phyloP scores from a whole-genome alignment of 345 rosid genomes.

The Noccaea caerulescens region DNA sequence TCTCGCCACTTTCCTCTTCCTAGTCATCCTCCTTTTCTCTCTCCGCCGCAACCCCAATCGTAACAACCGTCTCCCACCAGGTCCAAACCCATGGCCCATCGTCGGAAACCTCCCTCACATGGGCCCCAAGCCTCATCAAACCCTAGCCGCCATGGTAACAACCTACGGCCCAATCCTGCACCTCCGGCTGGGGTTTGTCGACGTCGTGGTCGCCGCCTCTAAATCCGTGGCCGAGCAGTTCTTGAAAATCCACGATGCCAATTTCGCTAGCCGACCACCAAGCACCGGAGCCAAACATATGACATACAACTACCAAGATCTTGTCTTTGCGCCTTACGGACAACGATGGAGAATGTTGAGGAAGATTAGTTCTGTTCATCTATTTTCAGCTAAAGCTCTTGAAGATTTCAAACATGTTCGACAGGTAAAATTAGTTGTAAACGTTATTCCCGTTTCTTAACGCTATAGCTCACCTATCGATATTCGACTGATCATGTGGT shows the following conservation, averaged over 20 bases:
- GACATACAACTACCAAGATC: constrained; percentile 89
- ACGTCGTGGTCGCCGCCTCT: constrained; percentile 84
- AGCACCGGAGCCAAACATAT: constrained; percentile 86
- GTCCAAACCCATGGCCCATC: constrained; percentile 88
- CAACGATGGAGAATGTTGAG: constrained; percentile 84
- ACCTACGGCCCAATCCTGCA: constrained; percentile 79
- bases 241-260: constrained; percentile 73
- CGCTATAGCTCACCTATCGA: constrained; percentile 25
- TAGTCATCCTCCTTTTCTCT: constrained; percentile 20
- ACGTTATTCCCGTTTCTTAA: constrained; percentile 29
- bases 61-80: constrained; percentile 69
- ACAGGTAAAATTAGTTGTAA: constrained; percentile 53
- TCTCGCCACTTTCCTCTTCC: constrained; percentile 41
- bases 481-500: background rate
- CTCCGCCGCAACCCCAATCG: constrained; percentile 29
- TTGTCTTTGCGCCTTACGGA: constrained; percentile 93
- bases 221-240: constrained; percentile 85
- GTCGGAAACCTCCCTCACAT: constrained; percentile 88
- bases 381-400: constrained; percentile 87
- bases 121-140: constrained; percentile 76
- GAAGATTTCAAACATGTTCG: constrained; percentile 78
- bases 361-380: constrained; percentile 79
- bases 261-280: constrained; percentile 90
- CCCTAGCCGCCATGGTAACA: constrained; percentile 59
- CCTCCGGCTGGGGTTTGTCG: constrained; percentile 73